Evolutionary conservation across 805 yeast species (phyloP), one percentile per base, ranked within the genome.

Genomic region (Torulaspora indica): DNA sequence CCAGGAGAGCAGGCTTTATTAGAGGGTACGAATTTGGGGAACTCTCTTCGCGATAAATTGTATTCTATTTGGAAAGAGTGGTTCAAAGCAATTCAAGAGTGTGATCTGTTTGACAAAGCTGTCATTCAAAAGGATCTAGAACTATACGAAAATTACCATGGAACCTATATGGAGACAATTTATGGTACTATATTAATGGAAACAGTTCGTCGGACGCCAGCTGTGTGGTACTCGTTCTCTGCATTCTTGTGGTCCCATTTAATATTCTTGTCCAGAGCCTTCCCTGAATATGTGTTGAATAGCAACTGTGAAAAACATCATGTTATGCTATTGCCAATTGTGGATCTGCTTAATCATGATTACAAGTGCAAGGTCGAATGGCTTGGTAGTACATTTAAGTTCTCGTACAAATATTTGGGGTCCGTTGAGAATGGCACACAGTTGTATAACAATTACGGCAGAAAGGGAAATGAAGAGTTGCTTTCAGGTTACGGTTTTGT

Each of bases 381-480:
- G 97, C 56, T 54, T 3, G 61, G 59, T 35, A 56, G 66, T 3
- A 42, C 36, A 2, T 45, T 48, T 3, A 49, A 95, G 86, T 5
- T 90, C 82, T 63, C 75, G 76, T 41, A 53, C 49, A 39, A 55
- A 45, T 40, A 48, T 14, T 30, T 44, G 8, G 46, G 39, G 3
- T 5, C 32, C 7, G 40, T 47, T 1, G 9, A 13, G 2, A 28
- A 70, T 69, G 67, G 67, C 1, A 60, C 66, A 1, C 84, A 86
- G 58, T 51, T 90, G 1, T 82, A 66, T 59, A 89, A 90, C 58
- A 89, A 89, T 64, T 89, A 89, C 60, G 97, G 96, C 2, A 82
- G 84, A 23, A 90, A 90, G 59, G 90, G 95, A 2, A 89, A 89
- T 56, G 95, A 88, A 53, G 96, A 89, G 60, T 64, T 89, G 13